Evolutionary conservation across 2,329 filamentous ascomycete genomes (phyloP).

Genomic region (Penicillium thymicola): DNA sequence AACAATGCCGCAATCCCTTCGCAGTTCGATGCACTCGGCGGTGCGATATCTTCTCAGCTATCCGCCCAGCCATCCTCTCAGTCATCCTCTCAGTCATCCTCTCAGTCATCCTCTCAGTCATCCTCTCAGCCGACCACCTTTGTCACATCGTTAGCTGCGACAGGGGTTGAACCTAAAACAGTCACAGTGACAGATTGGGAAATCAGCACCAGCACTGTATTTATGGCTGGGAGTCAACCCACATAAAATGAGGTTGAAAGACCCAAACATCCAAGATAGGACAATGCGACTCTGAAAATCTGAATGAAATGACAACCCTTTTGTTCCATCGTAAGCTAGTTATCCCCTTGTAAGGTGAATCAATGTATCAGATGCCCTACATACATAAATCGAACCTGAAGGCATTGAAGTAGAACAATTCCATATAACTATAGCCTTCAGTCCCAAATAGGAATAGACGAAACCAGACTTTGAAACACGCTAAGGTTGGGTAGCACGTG

Average conservation of each 20-base stretch:
- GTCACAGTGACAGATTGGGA: slow-evolving; percentile 28
- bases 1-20: slow-evolving; percentile 40
- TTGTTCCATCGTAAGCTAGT: not conserved
- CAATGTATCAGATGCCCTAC: not conserved
- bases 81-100: not conserved
- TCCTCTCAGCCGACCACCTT: not conserved
- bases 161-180: slow-evolving; percentile 2
- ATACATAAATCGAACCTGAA: not conserved
- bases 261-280: not conserved
- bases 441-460: slow-evolving; percentile 15
- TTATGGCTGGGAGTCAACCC: slow-evolving; percentile 8
- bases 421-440: not conserved
- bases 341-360: not conserved
- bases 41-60: not conserved
- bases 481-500: slow-evolving; percentile 9
- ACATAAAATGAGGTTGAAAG: not conserved
- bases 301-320: not conserved
- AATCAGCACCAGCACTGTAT: slow-evolving; percentile 22
- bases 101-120: not conserved
- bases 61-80: not conserved
- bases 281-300: not conserved
- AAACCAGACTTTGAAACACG: slow-evolving; percentile 31
- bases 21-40: slow-evolving; percentile 35
- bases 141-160: slow-evolving; percentile 4
- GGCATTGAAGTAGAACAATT: not conserved